A percentile compares a stretch with the other conserved stretches of the same genome.
phyloP scores from a whole-genome alignment of 108 stramenopile genomes.

The Nitzschia putrida region DNA sequence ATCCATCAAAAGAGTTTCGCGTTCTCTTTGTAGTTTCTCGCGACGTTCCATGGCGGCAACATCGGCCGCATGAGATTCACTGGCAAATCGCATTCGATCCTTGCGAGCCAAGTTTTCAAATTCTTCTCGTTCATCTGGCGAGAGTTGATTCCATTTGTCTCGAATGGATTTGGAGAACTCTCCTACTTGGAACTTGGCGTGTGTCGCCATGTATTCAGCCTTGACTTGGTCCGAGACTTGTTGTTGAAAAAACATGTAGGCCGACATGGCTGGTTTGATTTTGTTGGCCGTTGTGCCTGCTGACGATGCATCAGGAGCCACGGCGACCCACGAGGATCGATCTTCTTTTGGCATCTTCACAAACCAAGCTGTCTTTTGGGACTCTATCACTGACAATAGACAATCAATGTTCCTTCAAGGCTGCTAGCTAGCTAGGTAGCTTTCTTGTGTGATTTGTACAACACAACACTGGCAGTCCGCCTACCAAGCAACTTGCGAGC shows the following conservation, averaged over 20 bases:
- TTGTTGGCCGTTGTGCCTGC: slow-evolving; percentile 13
- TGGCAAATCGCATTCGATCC: slow-evolving; percentile 57
- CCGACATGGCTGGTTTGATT: slow-evolving; percentile 64
- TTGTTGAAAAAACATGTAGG: slow-evolving; percentile 76
- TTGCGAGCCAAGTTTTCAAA: slow-evolving; percentile 63
- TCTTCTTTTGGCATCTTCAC: slow-evolving; percentile 71
- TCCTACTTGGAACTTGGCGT: slow-evolving; percentile 58
- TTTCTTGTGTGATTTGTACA: too few relatives aligned
- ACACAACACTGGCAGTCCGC: too few relatives aligned
- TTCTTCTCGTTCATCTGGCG: slow-evolving; percentile 29
- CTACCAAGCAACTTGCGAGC: neutral
- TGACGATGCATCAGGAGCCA: slow-evolving; percentile 62
- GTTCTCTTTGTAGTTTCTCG: slow-evolving; percentile 50
- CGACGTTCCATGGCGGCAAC: slow-evolving; percentile 62
- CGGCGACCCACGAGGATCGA: slow-evolving; percentile 83
- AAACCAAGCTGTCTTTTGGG: neutral
- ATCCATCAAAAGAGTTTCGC: slow-evolving; percentile 56
- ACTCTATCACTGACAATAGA: too few relatives aligned
- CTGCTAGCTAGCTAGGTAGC: too few relatives aligned
- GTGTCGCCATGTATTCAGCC: slow-evolving; percentile 42
- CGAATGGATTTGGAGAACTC: slow-evolving; percentile 57
- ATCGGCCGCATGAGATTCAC: slow-evolving; percentile 79
- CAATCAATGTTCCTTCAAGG: too few relatives aligned
- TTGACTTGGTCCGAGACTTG: slow-evolving; percentile 58
- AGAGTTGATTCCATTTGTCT: slow-evolving; percentile 60